phyloP scores from a whole-genome alignment of 768 basidiomycete genomes.

The Lactifluus pinguis region DNA sequence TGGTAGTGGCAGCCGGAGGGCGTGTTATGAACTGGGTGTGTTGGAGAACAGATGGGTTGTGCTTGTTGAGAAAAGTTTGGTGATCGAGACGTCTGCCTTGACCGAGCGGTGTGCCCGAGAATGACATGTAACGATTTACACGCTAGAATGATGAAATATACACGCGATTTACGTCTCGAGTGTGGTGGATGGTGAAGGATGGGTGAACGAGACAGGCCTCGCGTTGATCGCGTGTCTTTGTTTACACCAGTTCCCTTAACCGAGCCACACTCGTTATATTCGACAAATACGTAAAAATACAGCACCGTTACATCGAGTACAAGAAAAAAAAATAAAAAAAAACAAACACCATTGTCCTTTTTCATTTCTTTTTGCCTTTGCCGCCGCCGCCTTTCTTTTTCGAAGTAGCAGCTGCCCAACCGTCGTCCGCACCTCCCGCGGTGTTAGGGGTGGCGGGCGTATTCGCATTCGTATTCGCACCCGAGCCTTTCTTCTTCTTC shows the following conservation, averaged over 20 bases:
- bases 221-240: constrained; percentile 16
- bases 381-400: background rate
- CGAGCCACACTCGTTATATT: background rate
- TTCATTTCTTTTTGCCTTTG: background rate
- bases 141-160: constrained; percentile 8
- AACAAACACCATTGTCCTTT: background rate
- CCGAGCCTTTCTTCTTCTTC: constrained; percentile 11
- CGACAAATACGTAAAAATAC: background rate
- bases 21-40: constrained; percentile 25
- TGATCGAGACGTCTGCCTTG: constrained; percentile 85
- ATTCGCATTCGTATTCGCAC: background rate
- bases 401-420: background rate
- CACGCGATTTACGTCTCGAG: background rate
- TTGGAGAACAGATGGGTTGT: constrained; percentile 24
- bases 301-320: background rate
- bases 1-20: constrained; percentile 26
- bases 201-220: background rate
- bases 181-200: background rate
- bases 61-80: constrained; percentile 64
- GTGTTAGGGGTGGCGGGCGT: background rate
- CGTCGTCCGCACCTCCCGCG: background rate
- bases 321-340: background rate
- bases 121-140: constrained; percentile 54
- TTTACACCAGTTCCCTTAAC: background rate
- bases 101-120: constrained; percentile 74